Percentiles rank a stretch among this genome's conserved stretches.
phyloP scores from a whole-genome alignment of 2,329 filamentous ascomycete genomes.

The Anthostomella pinea region DNA sequence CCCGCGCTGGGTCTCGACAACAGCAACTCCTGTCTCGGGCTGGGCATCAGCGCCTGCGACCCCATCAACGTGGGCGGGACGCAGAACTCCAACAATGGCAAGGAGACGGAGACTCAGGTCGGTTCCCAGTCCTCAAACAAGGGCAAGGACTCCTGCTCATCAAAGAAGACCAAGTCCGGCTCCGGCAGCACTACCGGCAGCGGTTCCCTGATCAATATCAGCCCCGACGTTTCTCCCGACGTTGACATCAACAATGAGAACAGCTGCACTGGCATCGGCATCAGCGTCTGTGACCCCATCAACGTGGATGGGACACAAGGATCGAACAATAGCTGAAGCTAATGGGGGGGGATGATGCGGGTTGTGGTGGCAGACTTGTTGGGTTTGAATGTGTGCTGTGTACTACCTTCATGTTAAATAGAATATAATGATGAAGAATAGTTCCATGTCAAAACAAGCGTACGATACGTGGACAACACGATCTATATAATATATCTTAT shows the following conservation, averaged over 20 bases:
- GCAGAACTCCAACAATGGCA: constrained; percentile 14
- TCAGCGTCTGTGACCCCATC: constrained; percentile 27
- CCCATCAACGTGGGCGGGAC: constrained; percentile 21
- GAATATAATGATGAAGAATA: too few species aligned
- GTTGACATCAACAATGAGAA: constrained; percentile 12
- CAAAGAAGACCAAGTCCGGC: neutral
- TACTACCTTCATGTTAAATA: too few species aligned
- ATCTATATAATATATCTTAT: too few species aligned
- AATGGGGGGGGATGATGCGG: too few species aligned
- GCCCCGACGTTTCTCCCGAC: constrained; percentile 13
- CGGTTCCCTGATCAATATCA: constrained; percentile 12
- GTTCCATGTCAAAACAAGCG: too few species aligned
- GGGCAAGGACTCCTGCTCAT: too few species aligned
- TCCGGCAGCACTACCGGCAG: neutral
- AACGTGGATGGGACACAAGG: constrained; percentile 20
- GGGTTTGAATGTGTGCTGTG: too few species aligned
- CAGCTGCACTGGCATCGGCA: constrained; percentile 20
- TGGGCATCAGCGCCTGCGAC: constrained; percentile 24
- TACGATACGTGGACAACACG: too few species aligned
- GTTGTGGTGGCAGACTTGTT: too few species aligned
- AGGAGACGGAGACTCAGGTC: too few species aligned
- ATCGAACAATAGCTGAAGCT: constrained; percentile 17
- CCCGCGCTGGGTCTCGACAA: constrained; percentile 14
- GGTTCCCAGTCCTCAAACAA: too few species aligned
- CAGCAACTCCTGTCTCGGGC: constrained; percentile 20